phyloP scores from a whole-genome alignment of 805 yeast genomes.

The Kuraishia ogatae region DNA sequence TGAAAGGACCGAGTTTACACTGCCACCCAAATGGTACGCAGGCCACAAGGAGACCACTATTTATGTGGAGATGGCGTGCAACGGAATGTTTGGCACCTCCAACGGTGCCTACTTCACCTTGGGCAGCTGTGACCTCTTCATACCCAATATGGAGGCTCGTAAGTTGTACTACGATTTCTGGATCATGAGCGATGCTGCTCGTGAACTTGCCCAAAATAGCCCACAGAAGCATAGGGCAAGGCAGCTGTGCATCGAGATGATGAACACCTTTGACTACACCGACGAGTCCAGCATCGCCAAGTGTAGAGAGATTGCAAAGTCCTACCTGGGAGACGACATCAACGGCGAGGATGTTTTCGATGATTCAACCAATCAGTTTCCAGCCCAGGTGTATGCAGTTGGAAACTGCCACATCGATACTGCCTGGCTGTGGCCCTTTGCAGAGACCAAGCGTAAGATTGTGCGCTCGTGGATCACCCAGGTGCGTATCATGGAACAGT shows the following conservation, averaged over 20 bases:
- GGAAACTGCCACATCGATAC: slow-evolving; percentile 98
- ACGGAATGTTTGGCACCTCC: slow-evolving; percentile 77
- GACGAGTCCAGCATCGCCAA: slow-evolving; percentile 46
- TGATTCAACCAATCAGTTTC: slow-evolving; percentile 24
- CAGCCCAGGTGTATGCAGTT: slow-evolving; percentile 65
- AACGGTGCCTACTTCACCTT: slow-evolving; percentile 61
- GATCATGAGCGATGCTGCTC: slow-evolving; percentile 85
- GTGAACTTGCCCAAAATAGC: slow-evolving; percentile 66
- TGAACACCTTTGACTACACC: slow-evolving; percentile 72
- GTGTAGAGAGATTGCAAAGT: slow-evolving; percentile 60
- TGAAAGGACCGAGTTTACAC: slow-evolving; percentile 64
- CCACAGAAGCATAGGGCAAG: slow-evolving; percentile 85
- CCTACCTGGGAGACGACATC: slow-evolving; percentile 55
- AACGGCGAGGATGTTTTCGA: slow-evolving; percentile 61
- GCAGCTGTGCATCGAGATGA: slow-evolving; percentile 69
- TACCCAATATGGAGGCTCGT: slow-evolving; percentile 76
- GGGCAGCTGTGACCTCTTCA: slow-evolving; percentile 63
- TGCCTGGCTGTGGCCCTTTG: slow-evolving; percentile 99
- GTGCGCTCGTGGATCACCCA: slow-evolving; percentile 96
- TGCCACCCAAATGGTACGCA: slow-evolving; percentile 48
- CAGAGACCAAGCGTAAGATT: slow-evolving; percentile 86
- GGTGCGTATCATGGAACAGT: slow-evolving; percentile 70
- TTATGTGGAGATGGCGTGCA: slow-evolving; percentile 85
- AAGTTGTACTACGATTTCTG: slow-evolving; percentile 74
- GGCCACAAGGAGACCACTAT: slow-evolving; percentile 50